Percentiles rank a stretch among this genome's conserved stretches.
phyloP scores from a whole-genome alignment of 2,329 filamentous ascomycete genomes.

The Trichocomaceae sp. region DNA sequence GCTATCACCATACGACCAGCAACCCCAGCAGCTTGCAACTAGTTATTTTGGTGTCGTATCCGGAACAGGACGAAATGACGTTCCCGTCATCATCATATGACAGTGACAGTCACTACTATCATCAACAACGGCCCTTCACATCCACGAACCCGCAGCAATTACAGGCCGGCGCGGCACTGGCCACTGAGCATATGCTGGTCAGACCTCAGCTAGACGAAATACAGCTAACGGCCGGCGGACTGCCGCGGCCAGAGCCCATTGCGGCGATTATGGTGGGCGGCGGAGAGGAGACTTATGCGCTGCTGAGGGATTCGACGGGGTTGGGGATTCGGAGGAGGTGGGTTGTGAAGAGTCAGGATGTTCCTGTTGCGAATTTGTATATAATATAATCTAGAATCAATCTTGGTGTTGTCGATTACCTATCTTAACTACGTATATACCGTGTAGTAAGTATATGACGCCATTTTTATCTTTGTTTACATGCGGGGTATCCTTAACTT shows the following conservation, averaged over 20 bases:
- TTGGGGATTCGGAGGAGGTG: conserved; percentile 74
- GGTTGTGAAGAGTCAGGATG: conserved; percentile 71
- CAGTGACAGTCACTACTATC: conserved; percentile 15
- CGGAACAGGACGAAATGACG: conserved; percentile 38
- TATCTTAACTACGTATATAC: too few relatives aligned
- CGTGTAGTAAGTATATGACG: too few relatives aligned
- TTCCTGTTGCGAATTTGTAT: conserved; percentile 71
- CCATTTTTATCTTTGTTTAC: not conserved
- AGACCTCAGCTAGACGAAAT: conserved; percentile 68
- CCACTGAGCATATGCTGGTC: conserved; percentile 39
- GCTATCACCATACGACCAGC: conserved; percentile 53
- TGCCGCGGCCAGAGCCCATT: conserved; percentile 64
- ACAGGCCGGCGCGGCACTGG: conserved; percentile 25
- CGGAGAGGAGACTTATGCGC: conserved; percentile 57
- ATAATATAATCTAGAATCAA: conserved; percentile 49
- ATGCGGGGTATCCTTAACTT: not conserved
- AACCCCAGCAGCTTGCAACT: conserved; percentile 56
- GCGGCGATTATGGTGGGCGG: conserved; percentile 78
- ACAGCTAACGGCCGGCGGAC: conserved; percentile 64
- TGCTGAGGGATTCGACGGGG: conserved; percentile 57
- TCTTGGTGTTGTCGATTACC: too few relatives aligned
- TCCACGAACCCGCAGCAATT: conserved; percentile 24
- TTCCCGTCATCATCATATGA: conserved; percentile 17
- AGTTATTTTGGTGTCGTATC: conserved; percentile 66
- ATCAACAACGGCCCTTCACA: conserved; percentile 16